Percentiles rank a stretch among this genome's conserved stretches.
These are phyloP conservation scores for Curvularia eragrostidis DNA, from an alignment of 2,329 filamentous ascomycete species.

Conservation along the genomic window DNA sequence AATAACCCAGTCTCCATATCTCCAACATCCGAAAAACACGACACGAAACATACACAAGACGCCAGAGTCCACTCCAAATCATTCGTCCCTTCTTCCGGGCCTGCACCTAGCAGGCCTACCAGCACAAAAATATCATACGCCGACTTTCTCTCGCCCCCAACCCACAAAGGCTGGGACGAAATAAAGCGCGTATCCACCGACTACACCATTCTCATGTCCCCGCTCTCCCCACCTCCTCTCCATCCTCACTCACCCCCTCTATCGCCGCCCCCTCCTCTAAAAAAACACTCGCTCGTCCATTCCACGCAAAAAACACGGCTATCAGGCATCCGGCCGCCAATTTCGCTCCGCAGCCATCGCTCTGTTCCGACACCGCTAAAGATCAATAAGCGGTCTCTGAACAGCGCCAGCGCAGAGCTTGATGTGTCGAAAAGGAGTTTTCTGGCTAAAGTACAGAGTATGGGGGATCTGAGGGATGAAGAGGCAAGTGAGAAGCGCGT, in stretches of 20 bases:
- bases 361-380: conserved; percentile 4
- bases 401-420: conserved; percentile 23
- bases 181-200: conserved; percentile 30
- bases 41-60: not conserved
- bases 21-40: not conserved
- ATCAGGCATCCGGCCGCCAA: not conserved
- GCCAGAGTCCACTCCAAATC: not conserved
- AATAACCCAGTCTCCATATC: not conserved
- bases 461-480: conserved; percentile 19
- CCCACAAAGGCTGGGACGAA: conserved; percentile 39
- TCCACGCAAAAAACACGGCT: conserved; percentile 6
- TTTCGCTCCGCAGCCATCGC: not conserved
- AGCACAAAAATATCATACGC: not conserved
- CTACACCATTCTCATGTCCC: not conserved
- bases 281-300: conserved; percentile 31
- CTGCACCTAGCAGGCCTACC: not conserved
- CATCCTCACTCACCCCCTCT: conserved; percentile 6
- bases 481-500: not conserved
- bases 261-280: conserved; percentile 11
- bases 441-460: conserved; percentile 16
- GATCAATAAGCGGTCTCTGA: conserved; percentile 27
- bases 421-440: conserved; percentile 23
- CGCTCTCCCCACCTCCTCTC: conserved; percentile 2
- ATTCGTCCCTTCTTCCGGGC: not conserved
- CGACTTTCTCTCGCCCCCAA: not conserved